Percentiles rank a stretch among this genome's conserved stretches.
phyloP scores from a whole-genome alignment of 1,139 yeast species.

The Suhomyces anneliseae region DNA sequence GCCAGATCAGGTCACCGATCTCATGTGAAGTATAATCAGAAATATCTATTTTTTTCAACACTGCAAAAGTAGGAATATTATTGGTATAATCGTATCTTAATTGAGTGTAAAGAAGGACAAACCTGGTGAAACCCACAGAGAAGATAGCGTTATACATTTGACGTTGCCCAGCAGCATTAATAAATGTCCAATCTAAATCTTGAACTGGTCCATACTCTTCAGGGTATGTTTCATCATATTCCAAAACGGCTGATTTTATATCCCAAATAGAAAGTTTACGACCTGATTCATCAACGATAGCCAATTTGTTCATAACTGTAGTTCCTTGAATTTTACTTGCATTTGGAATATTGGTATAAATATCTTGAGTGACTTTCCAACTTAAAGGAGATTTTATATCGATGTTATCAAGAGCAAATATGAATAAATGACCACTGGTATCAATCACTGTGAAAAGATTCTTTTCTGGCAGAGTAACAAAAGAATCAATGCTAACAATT shows the following conservation, averaged over 20 bases:
- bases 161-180: slow-evolving; percentile 34
- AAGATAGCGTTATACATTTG: slow-evolving; percentile 60
- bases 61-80: slow-evolving; percentile 71
- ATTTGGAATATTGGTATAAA: slow-evolving; percentile 56
- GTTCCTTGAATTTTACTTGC: slow-evolving; percentile 68
- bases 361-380: slow-evolving; percentile 53
- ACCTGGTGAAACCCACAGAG: slow-evolving; percentile 70
- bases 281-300: slow-evolving; percentile 59
- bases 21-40: slow-evolving; percentile 70
- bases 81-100: slow-evolving; percentile 87
- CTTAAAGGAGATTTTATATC: not conserved
- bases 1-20: slow-evolving; percentile 89
- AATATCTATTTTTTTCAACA: slow-evolving; percentile 72
- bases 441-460: slow-evolving; percentile 63
- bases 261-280: slow-evolving; percentile 73
- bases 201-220: slow-evolving; percentile 43
- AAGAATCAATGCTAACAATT: slow-evolving; percentile 63
- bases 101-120: slow-evolving; percentile 73
- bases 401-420: slow-evolving; percentile 25
- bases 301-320: slow-evolving; percentile 63
- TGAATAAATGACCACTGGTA: slow-evolving; percentile 51
- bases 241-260: slow-evolving; percentile 62
- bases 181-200: slow-evolving; percentile 83
- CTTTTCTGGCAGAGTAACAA: slow-evolving; percentile 40
- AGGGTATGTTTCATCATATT: slow-evolving; percentile 51